Evolutionary conservation across 768 basidiomycete genomes (phyloP).

Genomic region (Serendipita indica): DNA sequence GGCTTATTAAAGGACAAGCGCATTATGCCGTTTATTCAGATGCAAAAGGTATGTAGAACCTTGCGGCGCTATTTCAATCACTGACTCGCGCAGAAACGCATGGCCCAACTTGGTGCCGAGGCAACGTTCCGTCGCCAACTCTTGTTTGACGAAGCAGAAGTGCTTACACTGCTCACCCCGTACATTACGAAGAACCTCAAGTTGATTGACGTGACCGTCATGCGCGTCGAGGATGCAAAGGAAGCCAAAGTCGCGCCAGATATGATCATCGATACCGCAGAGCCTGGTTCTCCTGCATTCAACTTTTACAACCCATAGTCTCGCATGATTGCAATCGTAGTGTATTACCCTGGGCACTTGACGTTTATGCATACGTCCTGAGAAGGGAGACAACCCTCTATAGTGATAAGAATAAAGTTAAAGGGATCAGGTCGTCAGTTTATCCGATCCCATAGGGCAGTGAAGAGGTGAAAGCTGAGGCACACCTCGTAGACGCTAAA

Average conservation of each 20-base stretch:
- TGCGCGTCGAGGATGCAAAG: slow-evolving; percentile 53
- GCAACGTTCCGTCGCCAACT: slow-evolving; percentile 70
- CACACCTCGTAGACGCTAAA: slow-evolving; percentile 7
- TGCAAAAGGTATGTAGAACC: slow-evolving; percentile 59
- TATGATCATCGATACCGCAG: slow-evolving; percentile 64
- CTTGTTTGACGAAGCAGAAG: slow-evolving; percentile 67
- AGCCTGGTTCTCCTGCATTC: slow-evolving; percentile 76
- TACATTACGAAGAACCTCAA: slow-evolving; percentile 69
- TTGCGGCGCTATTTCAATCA: not conserved
- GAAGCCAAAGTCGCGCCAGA: slow-evolving; percentile 38
- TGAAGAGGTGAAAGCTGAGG: not conserved
- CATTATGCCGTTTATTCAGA: slow-evolving; percentile 86
- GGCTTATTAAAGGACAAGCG: slow-evolving; percentile 93
- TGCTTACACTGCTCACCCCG: slow-evolving; percentile 53
- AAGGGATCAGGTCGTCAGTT: not conserved
- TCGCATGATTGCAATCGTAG: not conserved
- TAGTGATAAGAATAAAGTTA: not conserved
- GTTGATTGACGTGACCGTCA: slow-evolving; percentile 54
- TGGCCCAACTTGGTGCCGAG: slow-evolving; percentile 56
- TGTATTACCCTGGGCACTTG: not conserved
- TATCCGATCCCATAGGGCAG: not conserved
- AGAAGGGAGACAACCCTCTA: not conserved
- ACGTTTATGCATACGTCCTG: not conserved
- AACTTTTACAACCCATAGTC: slow-evolving; percentile 54
- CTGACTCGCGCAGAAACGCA: slow-evolving; percentile 46